Evolutionary conservation across 495 filamentous ascomycete species (phyloP).

Genomic region (Chlorociboria aeruginascens): DNA sequence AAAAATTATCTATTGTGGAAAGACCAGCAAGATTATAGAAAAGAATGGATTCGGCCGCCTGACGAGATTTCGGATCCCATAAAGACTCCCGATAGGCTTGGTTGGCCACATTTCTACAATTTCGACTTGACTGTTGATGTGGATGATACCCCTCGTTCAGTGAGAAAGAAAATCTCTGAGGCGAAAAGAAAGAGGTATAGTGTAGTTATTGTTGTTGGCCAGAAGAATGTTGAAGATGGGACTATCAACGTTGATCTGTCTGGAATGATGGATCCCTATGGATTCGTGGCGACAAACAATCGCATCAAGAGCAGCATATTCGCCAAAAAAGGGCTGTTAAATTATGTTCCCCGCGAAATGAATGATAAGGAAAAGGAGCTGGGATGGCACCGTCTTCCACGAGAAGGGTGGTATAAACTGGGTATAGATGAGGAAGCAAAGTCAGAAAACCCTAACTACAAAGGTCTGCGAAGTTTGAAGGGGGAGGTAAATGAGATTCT

Average conservation of each 20-base stretch:
- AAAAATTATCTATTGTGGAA: conserved; percentile 4
- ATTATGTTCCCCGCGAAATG: not conserved
- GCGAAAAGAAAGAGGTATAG: conserved; percentile 67
- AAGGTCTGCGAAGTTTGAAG: no score
- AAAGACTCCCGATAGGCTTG: not conserved
- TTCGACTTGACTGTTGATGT: conserved; percentile 52
- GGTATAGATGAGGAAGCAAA: no score
- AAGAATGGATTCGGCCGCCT: not conserved
- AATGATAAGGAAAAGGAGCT: no score
- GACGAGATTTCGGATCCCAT: not conserved
- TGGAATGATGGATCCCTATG: conserved; percentile 8
- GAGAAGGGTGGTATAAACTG: no score
- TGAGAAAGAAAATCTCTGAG: conserved; percentile 57
- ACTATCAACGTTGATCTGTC: conserved; percentile 12
- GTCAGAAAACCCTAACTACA: no score
- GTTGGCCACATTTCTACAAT: conserved; percentile 17
- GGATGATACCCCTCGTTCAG: conserved; percentile 48
- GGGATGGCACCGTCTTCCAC: no score
- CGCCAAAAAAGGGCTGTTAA: not conserved
- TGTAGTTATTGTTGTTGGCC: conserved; percentile 61
- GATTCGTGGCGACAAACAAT: not conserved
- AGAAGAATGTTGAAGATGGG: conserved; percentile 28
- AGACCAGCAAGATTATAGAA: conserved; percentile 18
- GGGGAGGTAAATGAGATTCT: no score
- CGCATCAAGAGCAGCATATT: not conserved